A percentile compares a stretch with the other conserved stretches of the same genome.
These are phyloP conservation scores for Stylonectria norvegica DNA, from an alignment of 2,329 filamentous ascomycete genomes.

Conservation along the genomic window DNA sequence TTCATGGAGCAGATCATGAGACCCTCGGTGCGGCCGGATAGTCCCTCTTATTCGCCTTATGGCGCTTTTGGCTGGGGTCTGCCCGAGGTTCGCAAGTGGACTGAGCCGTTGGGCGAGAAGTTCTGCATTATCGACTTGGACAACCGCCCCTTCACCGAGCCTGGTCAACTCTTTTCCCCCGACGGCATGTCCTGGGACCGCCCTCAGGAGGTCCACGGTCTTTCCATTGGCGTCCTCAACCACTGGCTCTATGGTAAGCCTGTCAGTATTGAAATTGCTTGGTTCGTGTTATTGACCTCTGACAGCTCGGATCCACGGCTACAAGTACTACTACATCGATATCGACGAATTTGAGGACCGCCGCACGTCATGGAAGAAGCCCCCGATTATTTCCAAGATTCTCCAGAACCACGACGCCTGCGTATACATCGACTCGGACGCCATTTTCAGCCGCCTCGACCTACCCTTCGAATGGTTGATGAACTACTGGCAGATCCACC, in stretches of 20 bases:
- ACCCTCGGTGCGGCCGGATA: constrained; percentile 26
- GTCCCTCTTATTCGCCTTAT: constrained; percentile 27
- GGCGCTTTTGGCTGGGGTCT: constrained; percentile 34
- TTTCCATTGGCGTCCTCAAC: constrained; percentile 41
- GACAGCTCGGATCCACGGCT: constrained; percentile 43
- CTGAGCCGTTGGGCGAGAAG: constrained; percentile 34
- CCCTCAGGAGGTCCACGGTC: constrained; percentile 30
- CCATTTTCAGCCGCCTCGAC: constrained; percentile 42
- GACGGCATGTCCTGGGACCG: constrained; percentile 36
- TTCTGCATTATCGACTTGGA: constrained; percentile 46
- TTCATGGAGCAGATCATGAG: constrained; percentile 34
- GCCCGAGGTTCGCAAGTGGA: constrained; percentile 30
- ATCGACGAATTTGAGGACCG: constrained; percentile 38
- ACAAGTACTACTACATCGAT: constrained; percentile 45
- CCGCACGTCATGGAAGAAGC: constrained; percentile 46
- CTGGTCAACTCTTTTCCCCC: constrained; percentile 36
- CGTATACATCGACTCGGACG: constrained; percentile 44
- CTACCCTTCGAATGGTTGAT: constrained; percentile 46
- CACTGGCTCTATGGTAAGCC: constrained; percentile 42
- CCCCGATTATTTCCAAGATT: constrained; percentile 40
- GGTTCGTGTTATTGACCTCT: constrained; percentile 16
- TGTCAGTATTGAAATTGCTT: not conserved
- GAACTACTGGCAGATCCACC: constrained; percentile 44
- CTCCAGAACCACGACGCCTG: constrained; percentile 42
- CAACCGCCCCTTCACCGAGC: constrained; percentile 36